Base-by-base conservation (phyloP, 2,329 filamentous ascomycete species). In the Neonectria neomacrospora region DNA sequence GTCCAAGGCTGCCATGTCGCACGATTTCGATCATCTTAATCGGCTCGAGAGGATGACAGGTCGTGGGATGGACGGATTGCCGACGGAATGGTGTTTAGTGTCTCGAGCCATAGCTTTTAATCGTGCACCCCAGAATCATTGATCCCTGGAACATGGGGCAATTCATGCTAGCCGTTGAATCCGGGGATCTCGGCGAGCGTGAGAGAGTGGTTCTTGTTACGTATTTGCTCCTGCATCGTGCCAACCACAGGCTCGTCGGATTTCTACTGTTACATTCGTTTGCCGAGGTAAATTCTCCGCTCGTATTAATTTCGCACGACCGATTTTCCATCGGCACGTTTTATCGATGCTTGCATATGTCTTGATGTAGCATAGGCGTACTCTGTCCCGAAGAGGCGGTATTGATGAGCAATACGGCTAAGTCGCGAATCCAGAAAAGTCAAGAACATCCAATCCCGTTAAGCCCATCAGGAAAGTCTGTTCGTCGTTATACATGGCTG, bases 381-480 rank as follows among this genome's bases (percentile, higher is more conserved):
- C 9, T 12, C 11, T 32, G 10, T n/a, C 14, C 23, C 23, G 5
- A 14, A 22, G 22, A 28, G 7, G 10, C 10, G 32, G 12, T 34
- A 16, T 16, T 16, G 32, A 11, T 16, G 14, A 3, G 32, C 22
- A 59, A 41, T 57, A 60, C 5, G 63, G 22, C 5, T 63, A 59
- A 9, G 56, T 55, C 2, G 64, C 61, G 18, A 66, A 65, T 6
- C 55, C 67, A 1, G 66, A 68, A 58, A 74, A 74, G 45, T 74
- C 67, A 5, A 74, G 39, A 0, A 72, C 64, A 32, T 71, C 71
- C 22, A 73, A 57, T 1, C 70, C 71, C 6, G 70, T 72, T 7
- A 74, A 22, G 0, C 71, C 71, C 63, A 74, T 71, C 10, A 72
- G 10, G 26, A 72, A 68, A n/a, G 57, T 69, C 47, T 73, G 68